Evolutionary conservation across 176 grass and related monocot species (phyloP).

Genomic region (Eragrostis curvula): DNA sequence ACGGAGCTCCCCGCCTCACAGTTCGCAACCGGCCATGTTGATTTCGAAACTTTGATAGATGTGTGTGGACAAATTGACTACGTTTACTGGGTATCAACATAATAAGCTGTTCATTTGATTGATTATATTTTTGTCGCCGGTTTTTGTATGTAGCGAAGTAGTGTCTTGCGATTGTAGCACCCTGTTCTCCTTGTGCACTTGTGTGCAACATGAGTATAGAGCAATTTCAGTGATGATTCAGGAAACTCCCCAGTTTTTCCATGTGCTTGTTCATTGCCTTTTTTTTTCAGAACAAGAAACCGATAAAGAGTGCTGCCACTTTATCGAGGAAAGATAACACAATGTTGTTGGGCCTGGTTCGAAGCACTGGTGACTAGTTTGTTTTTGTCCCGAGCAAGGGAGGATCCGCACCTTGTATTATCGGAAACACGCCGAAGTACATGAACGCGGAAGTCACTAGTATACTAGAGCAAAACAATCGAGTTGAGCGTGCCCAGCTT

Average conservation of each 20-base stretch:
- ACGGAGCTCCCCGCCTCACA: background rate
- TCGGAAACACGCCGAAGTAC: too few species aligned
- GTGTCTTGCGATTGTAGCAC: background rate
- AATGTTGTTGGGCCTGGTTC: too few species aligned
- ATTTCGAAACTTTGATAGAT: slow-evolving; percentile 48
- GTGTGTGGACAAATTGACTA: background rate
- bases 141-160: slow-evolving; percentile 7
- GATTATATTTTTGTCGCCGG: background rate
- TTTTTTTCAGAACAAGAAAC: background rate
- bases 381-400: too few species aligned
- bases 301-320: background rate
- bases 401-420: too few species aligned
- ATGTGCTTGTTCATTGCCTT: background rate
- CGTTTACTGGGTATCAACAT: background rate
- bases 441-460: too few species aligned
- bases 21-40: background rate
- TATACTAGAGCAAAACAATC: background rate
- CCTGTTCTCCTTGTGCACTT: slow-evolving; percentile 1
- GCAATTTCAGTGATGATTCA: slow-evolving; percentile 17
- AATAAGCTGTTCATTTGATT: slow-evolving; percentile 29
- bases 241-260: background rate
- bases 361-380: too few species aligned
- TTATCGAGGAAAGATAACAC: background rate
- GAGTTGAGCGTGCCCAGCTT: background rate
- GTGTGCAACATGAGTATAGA: background rate